These are phyloP conservation scores for Leptographium procerum DNA, from an alignment of 2,329 filamentous ascomycete genomes.

Conservation along the genomic window DNA sequence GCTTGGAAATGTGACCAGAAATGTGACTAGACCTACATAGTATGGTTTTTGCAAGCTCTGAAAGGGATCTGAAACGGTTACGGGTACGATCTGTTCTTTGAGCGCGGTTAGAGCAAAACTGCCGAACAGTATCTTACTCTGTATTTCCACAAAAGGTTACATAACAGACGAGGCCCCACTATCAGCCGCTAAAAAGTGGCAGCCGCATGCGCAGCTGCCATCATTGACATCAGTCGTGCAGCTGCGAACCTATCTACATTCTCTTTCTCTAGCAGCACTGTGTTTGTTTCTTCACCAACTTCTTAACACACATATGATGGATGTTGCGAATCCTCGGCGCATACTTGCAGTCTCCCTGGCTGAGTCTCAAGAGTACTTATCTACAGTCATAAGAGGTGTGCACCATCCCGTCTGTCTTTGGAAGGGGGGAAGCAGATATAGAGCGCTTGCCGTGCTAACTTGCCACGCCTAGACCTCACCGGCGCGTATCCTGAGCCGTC, in stretches of 20 bases:
- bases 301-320: constrained; percentile 15
- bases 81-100: no score
- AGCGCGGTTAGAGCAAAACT: no score
- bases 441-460: neutral
- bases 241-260: neutral
- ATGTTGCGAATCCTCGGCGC: constrained; percentile 40
- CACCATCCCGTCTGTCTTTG: neutral
- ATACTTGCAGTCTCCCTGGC: constrained; percentile 46
- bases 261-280: neutral
- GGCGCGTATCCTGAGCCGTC: constrained; percentile 23
- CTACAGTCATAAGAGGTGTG: constrained; percentile 43
- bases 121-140: no score
- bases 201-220: neutral
- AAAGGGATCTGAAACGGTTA: no score
- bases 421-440: neutral
- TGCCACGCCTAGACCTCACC: constrained; percentile 34
- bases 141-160: neutral
- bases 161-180: neutral
- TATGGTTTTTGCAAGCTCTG: no score
- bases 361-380: constrained; percentile 33
- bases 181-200: neutral
- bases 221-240: neutral
- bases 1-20: neutral
- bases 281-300: neutral
- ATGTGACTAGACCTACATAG: no score